Conservation (phyloP, 306 rosid genomes). For the Vigna radiata region DNA sequence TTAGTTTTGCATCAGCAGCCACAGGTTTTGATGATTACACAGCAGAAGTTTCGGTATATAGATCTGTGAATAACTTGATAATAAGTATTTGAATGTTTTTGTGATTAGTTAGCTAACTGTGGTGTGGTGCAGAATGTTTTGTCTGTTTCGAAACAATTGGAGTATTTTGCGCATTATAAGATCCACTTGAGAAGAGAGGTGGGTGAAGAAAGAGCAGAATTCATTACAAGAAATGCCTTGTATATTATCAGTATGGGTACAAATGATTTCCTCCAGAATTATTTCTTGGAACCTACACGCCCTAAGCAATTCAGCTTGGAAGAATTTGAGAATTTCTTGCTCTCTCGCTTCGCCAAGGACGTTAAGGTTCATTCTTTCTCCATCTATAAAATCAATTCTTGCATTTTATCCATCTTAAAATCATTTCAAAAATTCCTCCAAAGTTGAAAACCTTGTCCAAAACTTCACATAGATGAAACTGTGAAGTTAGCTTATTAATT, state of each 20-base stretch:
- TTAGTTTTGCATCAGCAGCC: constrained; percentile 86
- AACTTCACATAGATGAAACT: too few relatives aligned
- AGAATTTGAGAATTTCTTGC: constrained; percentile 60
- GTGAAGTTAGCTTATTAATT: too few relatives aligned
- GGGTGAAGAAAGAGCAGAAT: constrained; percentile 56
- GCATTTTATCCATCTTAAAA: not conserved
- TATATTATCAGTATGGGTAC: constrained; percentile 71
- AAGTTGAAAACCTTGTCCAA: too few relatives aligned
- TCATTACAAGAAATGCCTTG: constrained; percentile 56
- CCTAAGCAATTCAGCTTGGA: constrained; percentile 61
- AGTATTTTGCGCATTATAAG: constrained; percentile 72
- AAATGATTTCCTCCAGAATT: constrained; percentile 79
- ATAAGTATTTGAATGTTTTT: not conserved
- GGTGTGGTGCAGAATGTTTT: constrained; percentile 60
- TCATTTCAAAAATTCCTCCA: too few relatives aligned
- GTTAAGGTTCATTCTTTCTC: constrained; percentile 52
- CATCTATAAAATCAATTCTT: not conserved
- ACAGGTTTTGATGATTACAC: constrained; percentile 81
- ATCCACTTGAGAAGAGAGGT: constrained; percentile 54
- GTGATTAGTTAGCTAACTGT: not conserved
- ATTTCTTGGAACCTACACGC: constrained; percentile 68
- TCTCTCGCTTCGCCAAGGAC: constrained; percentile 55
- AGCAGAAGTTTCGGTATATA: constrained; percentile 67
- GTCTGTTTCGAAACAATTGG: constrained; percentile 58
- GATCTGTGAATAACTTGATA: not conserved